Conservation (phyloP, 257 asterid genomes). For the Dorcoceras hygrometricum region DNA sequence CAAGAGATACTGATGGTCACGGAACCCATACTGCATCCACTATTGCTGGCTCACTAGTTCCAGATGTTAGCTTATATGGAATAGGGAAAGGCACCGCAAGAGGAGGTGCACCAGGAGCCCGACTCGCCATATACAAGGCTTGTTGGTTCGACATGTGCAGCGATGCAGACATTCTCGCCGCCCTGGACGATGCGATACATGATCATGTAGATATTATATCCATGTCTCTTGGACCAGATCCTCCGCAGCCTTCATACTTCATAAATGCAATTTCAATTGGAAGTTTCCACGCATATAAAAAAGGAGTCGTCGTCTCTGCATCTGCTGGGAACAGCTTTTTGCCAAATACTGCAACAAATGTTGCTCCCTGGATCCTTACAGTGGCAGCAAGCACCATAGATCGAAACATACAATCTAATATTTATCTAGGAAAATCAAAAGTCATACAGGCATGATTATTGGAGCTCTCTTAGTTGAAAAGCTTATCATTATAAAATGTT, state of each 20-base stretch:
- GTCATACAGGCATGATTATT: slow-evolving; percentile 30
- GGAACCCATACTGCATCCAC: slow-evolving; percentile 59
- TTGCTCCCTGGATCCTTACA: slow-evolving; percentile 53
- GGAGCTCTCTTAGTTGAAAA: slow-evolving; percentile 13
- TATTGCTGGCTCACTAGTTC: slow-evolving; percentile 43
- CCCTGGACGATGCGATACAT: slow-evolving; percentile 44
- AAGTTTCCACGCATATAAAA: slow-evolving; percentile 44
- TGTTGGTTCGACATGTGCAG: slow-evolving; percentile 44
- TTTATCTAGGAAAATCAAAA: slow-evolving; percentile 45
- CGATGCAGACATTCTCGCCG: slow-evolving; percentile 43
- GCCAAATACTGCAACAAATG: slow-evolving; percentile 32
- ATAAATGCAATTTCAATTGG: slow-evolving; percentile 35
- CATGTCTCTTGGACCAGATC: slow-evolving; percentile 37
- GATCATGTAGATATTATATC: slow-evolving; percentile 48
- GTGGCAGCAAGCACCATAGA: slow-evolving; percentile 56
- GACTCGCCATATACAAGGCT: slow-evolving; percentile 50
- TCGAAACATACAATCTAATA: slow-evolving; percentile 35
- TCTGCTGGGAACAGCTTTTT: slow-evolving; percentile 46
- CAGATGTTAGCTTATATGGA: slow-evolving; percentile 32
- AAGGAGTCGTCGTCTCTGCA: slow-evolving; percentile 41
- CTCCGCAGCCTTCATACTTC: slow-evolving; percentile 37
- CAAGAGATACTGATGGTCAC: slow-evolving; percentile 47
- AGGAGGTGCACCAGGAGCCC: slow-evolving; percentile 48
- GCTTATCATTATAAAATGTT: background rate
- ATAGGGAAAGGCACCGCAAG: slow-evolving; percentile 41